A percentile compares a stretch with the other conserved stretches of the same genome.
Conservation (phyloP, 1,284 basidiomycete species). For the Ceratobasidium sp. region DNA sequence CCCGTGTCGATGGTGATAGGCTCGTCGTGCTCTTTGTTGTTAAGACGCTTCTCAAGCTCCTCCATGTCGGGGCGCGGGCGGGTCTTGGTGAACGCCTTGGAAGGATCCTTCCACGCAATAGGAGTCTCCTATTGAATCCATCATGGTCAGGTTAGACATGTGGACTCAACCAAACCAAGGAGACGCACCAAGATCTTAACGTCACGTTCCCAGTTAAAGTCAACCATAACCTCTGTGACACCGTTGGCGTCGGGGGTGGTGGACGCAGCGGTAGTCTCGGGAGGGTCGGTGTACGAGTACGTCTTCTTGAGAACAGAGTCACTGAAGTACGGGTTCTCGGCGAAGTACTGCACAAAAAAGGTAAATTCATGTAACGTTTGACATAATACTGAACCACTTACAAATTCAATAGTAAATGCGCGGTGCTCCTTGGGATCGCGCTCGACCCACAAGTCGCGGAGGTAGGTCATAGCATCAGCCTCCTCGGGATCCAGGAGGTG, state of each 20-base stretch:
- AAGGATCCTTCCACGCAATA: constrained; percentile 84
- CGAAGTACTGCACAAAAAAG: constrained; percentile 72
- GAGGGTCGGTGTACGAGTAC: constrained; percentile 73
- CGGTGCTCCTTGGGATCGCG: constrained; percentile 73
- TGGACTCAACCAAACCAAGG: not conserved
- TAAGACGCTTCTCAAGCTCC: constrained; percentile 62
- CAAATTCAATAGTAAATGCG: constrained; percentile 82
- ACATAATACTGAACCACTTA: constrained; percentile 57
- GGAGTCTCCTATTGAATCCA: constrained; percentile 61
- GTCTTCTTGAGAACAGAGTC: constrained; percentile 80
- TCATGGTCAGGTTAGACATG: not conserved
- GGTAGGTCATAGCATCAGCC: constrained; percentile 75
- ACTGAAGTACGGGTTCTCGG: constrained; percentile 81
- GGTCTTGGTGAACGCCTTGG: constrained; percentile 77
- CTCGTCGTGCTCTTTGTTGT: constrained; percentile 54
- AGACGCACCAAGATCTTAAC: constrained; percentile 68
- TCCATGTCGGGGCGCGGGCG: constrained; percentile 68
- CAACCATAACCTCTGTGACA: constrained; percentile 75
- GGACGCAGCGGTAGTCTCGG: constrained; percentile 57
- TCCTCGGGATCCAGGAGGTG: constrained; percentile 58
- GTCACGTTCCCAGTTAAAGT: constrained; percentile 81
- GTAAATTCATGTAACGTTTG: too few species aligned
- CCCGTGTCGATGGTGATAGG: constrained; percentile 69
- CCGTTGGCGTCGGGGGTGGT: constrained; percentile 76
- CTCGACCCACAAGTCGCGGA: constrained; percentile 81